These are phyloP conservation scores for Ceratocystis eucalypticola DNA, from an alignment of 2,329 filamentous ascomycete genomes.

Conservation along the genomic window DNA sequence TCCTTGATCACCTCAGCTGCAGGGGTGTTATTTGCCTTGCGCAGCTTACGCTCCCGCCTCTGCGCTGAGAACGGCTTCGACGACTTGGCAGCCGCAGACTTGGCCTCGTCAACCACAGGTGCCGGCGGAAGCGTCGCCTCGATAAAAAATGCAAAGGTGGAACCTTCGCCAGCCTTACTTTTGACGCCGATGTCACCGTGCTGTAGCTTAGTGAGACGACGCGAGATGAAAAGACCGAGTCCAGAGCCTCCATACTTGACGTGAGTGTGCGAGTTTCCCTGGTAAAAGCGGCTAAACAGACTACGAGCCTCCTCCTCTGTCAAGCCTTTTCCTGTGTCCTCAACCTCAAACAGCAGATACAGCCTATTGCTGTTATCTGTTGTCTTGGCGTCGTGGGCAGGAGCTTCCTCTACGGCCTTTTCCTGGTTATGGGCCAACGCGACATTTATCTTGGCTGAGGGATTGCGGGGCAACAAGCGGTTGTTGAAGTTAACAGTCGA, in stretches of 20 bases:
- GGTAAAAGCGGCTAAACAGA: constrained; percentile 66
- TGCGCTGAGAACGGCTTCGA: neutral
- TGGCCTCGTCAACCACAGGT: constrained; percentile 29
- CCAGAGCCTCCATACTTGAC: constrained; percentile 69
- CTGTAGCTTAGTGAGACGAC: constrained; percentile 66
- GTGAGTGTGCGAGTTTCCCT: constrained; percentile 62
- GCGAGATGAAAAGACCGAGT: constrained; percentile 64
- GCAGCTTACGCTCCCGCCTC: neutral
- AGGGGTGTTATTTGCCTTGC: neutral
- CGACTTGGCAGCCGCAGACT: neutral
- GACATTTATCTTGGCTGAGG: neutral
- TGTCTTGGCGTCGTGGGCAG: neutral
- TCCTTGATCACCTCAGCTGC: neutral
- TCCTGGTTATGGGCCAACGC: neutral
- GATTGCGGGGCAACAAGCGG: constrained; percentile 29
- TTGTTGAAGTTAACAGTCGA: constrained; percentile 46
- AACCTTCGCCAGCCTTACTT: constrained; percentile 55
- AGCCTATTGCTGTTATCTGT: constrained; percentile 26
- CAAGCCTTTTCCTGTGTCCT: constrained; percentile 64
- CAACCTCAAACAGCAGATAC: constrained; percentile 59
- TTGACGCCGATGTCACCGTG: constrained; percentile 66
- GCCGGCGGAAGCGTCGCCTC: constrained; percentile 38
- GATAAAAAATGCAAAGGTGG: constrained; percentile 64
- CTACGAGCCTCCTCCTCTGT: constrained; percentile 57
- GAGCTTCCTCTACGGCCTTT: neutral